phyloP scores from a whole-genome alignment of 495 filamentous ascomycete genomes.

The Amorphotheca resinae region DNA sequence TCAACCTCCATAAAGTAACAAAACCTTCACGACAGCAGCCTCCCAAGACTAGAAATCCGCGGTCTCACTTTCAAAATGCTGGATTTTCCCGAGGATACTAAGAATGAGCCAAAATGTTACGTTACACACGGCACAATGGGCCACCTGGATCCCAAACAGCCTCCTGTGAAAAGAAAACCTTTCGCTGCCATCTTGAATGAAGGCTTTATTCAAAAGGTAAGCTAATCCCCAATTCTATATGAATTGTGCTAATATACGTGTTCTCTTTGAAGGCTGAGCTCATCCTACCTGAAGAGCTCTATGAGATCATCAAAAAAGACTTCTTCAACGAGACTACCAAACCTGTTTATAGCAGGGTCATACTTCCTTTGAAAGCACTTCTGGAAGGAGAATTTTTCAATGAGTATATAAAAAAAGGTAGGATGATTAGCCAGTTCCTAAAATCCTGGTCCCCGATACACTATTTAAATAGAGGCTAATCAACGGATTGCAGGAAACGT shows the following conservation, averaged over 20 bases:
- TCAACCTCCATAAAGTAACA: too few relatives aligned
- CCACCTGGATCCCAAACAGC: slow-evolving; percentile 56
- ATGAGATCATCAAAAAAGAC: slow-evolving; percentile 42
- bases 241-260: neutral
- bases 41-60: neutral
- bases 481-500: slow-evolving; percentile 68
- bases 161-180: slow-evolving; percentile 58
- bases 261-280: slow-evolving; percentile 51
- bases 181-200: slow-evolving; percentile 57
- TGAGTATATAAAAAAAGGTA: slow-evolving; percentile 78
- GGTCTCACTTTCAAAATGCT: slow-evolving; percentile 10
- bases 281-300: slow-evolving; percentile 56
- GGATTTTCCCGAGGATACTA: slow-evolving; percentile 9
- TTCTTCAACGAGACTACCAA: slow-evolving; percentile 24
- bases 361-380: slow-evolving; percentile 60
- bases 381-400: slow-evolving; percentile 74
- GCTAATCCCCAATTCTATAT: neutral
- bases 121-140: slow-evolving; percentile 53
- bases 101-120: slow-evolving; percentile 50
- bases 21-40: too few relatives aligned
- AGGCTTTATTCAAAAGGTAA: slow-evolving; percentile 66
- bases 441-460: slow-evolving; percentile 1
- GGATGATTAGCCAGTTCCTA: neutral
- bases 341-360: slow-evolving; percentile 53
- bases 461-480: too few relatives aligned